Percentiles rank a stretch among this genome's conserved stretches.
Evolutionary conservation across 1,284 basidiomycete species (phyloP).

Genomic region (Trichosporon asahii): DNA sequence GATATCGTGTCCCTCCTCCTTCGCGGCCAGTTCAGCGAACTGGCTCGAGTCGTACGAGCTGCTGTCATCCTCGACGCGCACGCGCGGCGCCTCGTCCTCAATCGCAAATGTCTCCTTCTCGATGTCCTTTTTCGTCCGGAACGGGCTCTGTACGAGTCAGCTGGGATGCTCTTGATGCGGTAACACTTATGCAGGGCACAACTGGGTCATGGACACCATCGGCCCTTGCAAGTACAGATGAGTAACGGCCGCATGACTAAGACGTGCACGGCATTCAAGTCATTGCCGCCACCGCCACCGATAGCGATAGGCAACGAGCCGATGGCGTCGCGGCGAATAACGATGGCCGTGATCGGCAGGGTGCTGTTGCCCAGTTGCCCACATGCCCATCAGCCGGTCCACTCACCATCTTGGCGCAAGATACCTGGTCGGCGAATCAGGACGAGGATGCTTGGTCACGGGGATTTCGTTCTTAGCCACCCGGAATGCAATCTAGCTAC

Average conservation of each 20-base stretch:
- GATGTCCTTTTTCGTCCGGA: neutral
- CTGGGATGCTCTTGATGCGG: neutral
- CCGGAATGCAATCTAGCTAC: neutral
- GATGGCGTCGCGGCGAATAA: neutral
- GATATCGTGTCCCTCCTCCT: conserved; percentile 41
- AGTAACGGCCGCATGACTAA: too few species aligned
- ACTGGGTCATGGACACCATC: too few species aligned
- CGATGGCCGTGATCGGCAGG: neutral
- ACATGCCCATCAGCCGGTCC: neutral
- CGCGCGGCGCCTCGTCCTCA: neutral
- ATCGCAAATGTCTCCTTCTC: neutral
- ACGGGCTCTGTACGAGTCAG: neutral
- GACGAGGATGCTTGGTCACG: neutral
- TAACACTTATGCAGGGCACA: neutral
- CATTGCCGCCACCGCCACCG: neutral
- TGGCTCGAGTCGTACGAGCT: conserved; percentile 7
- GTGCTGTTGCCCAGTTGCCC: neutral
- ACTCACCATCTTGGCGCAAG: neutral
- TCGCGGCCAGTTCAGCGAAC: conserved; percentile 35
- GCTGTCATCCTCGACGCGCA: neutral
- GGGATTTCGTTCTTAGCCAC: neutral
- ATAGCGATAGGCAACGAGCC: neutral
- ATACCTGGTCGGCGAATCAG: neutral
- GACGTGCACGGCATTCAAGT: too few species aligned
- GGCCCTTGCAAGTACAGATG: too few species aligned